Evolutionary conservation across 2,329 filamentous ascomycete genomes (phyloP).

Genomic region (Calonectria henricotiae): DNA sequence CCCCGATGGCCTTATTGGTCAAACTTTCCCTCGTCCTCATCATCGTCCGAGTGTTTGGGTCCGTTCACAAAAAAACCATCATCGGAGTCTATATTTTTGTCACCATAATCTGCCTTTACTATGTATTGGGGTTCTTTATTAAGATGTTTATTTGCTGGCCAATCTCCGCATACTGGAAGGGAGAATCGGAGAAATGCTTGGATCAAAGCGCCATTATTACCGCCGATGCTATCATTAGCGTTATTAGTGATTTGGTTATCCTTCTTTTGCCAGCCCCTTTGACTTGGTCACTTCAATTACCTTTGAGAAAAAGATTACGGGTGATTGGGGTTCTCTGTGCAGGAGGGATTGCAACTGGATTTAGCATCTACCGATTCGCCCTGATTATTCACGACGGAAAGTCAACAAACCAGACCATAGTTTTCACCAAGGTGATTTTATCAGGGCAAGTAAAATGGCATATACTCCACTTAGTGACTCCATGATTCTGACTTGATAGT

Average conservation of each 20-base stretch:
- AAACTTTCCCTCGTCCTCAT: conserved; percentile 64
- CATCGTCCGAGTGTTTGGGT: conserved; percentile 62
- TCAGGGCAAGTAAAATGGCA: conserved; percentile 35
- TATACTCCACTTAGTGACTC: no score
- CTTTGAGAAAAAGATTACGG: conserved; percentile 38
- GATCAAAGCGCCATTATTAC: conserved; percentile 52
- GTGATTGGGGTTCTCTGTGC: conserved; percentile 45
- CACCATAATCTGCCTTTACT: conserved; percentile 59
- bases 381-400: conserved; percentile 41
- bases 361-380: conserved; percentile 43
- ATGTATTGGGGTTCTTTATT: conserved; percentile 60
- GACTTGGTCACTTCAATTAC: conserved; percentile 43
- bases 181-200: conserved; percentile 55
- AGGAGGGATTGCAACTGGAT: conserved; percentile 41
- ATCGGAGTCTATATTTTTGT: conserved; percentile 60
- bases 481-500: accelerated
- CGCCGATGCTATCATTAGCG: conserved; percentile 45
- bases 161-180: conserved; percentile 61
- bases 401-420: conserved; percentile 40
- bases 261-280: conserved; percentile 40
- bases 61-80: conserved; percentile 59
- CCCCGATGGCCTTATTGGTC: conserved; percentile 62
- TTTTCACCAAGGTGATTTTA: conserved; percentile 44
- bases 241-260: conserved; percentile 43
- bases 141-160: conserved; percentile 64